These are phyloP conservation scores for Fraxinus angustifolia DNA, from an alignment of 305 asterid genomes.

Conservation along the genomic window DNA sequence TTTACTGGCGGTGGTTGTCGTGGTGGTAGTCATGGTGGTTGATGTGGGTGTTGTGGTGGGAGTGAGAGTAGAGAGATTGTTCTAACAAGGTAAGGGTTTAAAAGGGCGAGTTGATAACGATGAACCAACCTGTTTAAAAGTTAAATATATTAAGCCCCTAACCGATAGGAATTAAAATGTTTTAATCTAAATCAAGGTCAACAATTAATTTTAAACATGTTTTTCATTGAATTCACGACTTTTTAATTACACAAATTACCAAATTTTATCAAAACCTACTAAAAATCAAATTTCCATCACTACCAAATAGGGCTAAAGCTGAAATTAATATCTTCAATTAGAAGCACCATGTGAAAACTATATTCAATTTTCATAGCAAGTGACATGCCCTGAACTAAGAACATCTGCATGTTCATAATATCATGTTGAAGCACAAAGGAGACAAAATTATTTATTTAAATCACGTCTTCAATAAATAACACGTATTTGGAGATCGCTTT, in stretches of 20 bases:
- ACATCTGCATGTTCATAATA: neutral
- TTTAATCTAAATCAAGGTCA: too few species aligned
- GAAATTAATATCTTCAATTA: too few species aligned
- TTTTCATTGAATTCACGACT: too few species aligned
- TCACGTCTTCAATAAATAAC: neutral
- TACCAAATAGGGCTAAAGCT: too few species aligned
- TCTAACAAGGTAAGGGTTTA: slow-evolving; percentile 10
- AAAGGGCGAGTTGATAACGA: slow-evolving; percentile 18
- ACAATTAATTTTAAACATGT: too few species aligned
- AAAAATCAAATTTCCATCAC: too few species aligned
- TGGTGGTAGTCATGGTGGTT: slow-evolving; percentile 21
- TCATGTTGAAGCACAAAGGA: neutral
- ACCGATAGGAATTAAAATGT: too few species aligned
- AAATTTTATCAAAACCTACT: too few species aligned
- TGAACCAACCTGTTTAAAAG: neutral
- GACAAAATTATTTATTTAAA: neutral
- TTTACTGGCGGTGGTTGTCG: neutral
- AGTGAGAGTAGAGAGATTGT: slow-evolving; percentile 1
- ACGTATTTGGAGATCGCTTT: slow-evolving; percentile 23
- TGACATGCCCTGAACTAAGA: neutral
- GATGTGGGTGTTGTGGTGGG: slow-evolving; percentile 1
- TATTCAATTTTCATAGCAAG: neutral
- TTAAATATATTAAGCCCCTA: neutral
- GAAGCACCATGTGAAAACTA: too few species aligned
- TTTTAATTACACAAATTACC: too few species aligned